Base-by-base conservation (phyloP, 306 rosid species). In the Lathyrus aphaca region DNA sequence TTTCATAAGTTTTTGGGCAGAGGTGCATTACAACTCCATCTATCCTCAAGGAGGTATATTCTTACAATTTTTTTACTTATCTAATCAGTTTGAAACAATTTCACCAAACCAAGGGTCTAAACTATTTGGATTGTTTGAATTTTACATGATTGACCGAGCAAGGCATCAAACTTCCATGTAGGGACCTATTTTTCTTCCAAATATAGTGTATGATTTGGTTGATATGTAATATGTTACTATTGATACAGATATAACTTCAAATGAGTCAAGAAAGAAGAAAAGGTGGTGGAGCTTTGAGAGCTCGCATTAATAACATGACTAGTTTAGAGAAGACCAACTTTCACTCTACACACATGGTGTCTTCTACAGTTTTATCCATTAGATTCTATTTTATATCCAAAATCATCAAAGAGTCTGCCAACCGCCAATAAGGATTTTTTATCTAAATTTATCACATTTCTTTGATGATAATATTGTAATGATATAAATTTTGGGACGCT, bases 1-100 rank as follows among this genome's bases (percentile, higher is more conserved):
- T 80, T 83, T 78, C 79, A 77, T 93, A 79, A 90, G 98, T 73
- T 90, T 93, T 85, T 93, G 97, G 98, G 98, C 98, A 23, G 96
- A 92, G 76, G 96, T 92, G 77, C 98, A 92, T 81, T 92, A 92
- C 89, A 92, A 89, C 83, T 92, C 98, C 61, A 87, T 90, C 70
- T 82, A 84, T 77, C 90, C 94, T 75, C 90, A 78, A 82, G 91
- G 89, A 86, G 97, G 97, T 93, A 88, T 40, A 88, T 42, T 21
- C 67, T 32, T 75, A 64, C 45, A 29, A 25, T 10, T 18, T 71
- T 75, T 18, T n/a, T 45, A 35, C 49, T 64, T 75, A 49, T 80
- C 37, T 30, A 75, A 8, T 64, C 30, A 60, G 10, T 72, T 50
- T 79, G 8, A 69, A 73, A 68, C 35, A 5, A 69, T 27, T 48